Evolutionary conservation across 2,329 filamentous ascomycete genomes (phyloP).

Genomic region (Pseudogymnoascus sp.): DNA sequence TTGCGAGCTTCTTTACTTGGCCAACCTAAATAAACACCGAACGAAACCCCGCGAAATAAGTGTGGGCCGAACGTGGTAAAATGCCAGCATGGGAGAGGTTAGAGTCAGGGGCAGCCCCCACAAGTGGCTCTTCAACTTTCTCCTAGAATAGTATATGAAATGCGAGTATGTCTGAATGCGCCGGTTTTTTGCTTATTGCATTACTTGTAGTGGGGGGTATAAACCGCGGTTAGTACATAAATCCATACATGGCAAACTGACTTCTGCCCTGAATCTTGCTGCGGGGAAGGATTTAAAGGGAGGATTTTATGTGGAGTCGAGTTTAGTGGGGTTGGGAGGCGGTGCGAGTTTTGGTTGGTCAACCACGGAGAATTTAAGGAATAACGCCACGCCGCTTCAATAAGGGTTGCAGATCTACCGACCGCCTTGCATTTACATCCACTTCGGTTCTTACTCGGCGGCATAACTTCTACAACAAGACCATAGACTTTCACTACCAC

Average conservation of each 20-base stretch:
- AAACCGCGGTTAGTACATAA: background rate
- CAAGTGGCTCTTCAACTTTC: background rate
- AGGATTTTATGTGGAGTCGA: background rate
- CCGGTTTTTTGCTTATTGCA: background rate
- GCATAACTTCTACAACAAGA: background rate
- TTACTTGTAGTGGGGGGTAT: background rate
- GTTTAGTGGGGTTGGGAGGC: background rate
- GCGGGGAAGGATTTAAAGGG: too few relatives aligned
- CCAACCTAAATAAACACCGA: background rate
- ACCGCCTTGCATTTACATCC: background rate
- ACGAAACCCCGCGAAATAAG: background rate
- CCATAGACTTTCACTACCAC: background rate
- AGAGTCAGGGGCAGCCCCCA: background rate
- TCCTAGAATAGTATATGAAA: background rate
- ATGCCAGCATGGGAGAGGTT: background rate
- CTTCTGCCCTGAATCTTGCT: background rate
- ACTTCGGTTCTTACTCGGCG: background rate
- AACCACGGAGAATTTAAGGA: background rate
- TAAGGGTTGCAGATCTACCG: background rate
- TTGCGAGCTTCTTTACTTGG: background rate
- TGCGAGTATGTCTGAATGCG: background rate
- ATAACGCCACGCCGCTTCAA: background rate
- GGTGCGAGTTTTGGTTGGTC: background rate
- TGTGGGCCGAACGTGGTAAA: background rate
- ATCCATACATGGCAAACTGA: background rate